Evolutionary conservation across 768 basidiomycete species (phyloP), one percentile per base, ranked within the genome.

Genomic region (Boletus reticuloceps): DNA sequence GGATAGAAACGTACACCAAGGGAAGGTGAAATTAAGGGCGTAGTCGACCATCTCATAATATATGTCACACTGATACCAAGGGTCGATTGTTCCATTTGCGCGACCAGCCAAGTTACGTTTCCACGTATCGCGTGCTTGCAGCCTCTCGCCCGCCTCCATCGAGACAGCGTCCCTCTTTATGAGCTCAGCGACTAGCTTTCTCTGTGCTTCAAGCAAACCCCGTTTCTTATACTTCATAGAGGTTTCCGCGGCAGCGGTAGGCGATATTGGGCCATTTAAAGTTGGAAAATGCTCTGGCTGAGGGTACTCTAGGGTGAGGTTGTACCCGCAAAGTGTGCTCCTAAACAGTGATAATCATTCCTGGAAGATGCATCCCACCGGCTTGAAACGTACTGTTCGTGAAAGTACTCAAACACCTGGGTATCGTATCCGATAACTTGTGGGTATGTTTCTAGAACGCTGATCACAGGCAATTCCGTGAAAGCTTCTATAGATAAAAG

Each of bases 341-440:
- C 86, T 88, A 57, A 22, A 40, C n/a, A 11, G 37, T 52, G 20
- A 47, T 44, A 8, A 58, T 36, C n/a, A 51, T 16, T 27, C 13
- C 16, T 25, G 31, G 5, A 36, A 39, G 17, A 29, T 8, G 22
- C 19, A 17, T 19, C 10, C 20, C 34, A 17, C 17, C 31, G 9
- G 12, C 3, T 45, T 54, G 10, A 17, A 16, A 73, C 84, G 53
- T 59, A 86, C 86, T 87, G 85, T 58, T 81, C 76, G 59, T 79
- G 74, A 71, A 89, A 88, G 62, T 85, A 85, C 54, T 82, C 76
- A 65, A 80, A 86, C 1, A 86, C 84, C 9, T 79, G 77, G 19
- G 73, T 71, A 59, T 89, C 82, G 61, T 89, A 90, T 27, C 82
- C 84, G 46, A 90, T 87, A 40, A 89, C 70, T 64, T 89, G 87